phyloP scores from a whole-genome alignment of 208 protist genomes.

The Trypanosoma boissoni region DNA sequence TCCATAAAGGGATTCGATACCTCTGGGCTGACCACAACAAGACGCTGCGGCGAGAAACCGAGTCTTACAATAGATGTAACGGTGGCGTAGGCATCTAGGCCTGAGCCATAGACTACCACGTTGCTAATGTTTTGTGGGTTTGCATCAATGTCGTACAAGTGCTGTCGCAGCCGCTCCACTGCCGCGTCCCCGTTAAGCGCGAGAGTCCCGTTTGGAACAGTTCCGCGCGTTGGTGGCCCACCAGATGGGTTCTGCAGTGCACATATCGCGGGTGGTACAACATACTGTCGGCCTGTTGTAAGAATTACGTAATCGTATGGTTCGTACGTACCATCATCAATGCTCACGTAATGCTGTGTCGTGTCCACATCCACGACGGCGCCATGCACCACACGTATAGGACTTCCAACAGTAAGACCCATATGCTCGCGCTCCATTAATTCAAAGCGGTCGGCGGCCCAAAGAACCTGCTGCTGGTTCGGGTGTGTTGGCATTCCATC shows the following conservation, averaged over 20 bases:
- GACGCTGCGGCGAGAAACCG: conserved; percentile 73
- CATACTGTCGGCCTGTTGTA: conserved; percentile 85
- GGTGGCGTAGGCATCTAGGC: conserved; percentile 70
- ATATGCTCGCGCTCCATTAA: conserved; percentile 82
- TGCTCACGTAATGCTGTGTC: conserved; percentile 62
- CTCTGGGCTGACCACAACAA: conserved; percentile 73
- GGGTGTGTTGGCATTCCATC: conserved; percentile 81
- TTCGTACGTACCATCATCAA: conserved; percentile 85
- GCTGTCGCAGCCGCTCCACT: conserved; percentile 54
- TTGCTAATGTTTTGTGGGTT: conserved; percentile 62
- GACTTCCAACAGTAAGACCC: conserved; percentile 42
- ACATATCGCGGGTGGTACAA: conserved; percentile 56
- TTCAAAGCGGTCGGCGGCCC: conserved; percentile 69
- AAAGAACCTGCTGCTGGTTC: conserved; percentile 53
- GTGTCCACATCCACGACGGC: conserved; percentile 88
- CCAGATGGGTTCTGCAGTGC: conserved; percentile 49
- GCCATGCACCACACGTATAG: conserved; percentile 70
- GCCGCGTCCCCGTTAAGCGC: conserved; percentile 49
- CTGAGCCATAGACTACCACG: conserved; percentile 86
- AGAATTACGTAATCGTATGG: conserved; percentile 91
- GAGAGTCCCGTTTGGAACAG: conserved; percentile 32
- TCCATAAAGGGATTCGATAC: conserved; percentile 41
- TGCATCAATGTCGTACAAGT: conserved; percentile 55
- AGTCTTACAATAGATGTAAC: conserved; percentile 60
- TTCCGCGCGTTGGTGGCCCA: conserved; percentile 49